phyloP scores from a whole-genome alignment of 2,329 filamentous ascomycete species.

The Rhinocladiella mackenziei region DNA sequence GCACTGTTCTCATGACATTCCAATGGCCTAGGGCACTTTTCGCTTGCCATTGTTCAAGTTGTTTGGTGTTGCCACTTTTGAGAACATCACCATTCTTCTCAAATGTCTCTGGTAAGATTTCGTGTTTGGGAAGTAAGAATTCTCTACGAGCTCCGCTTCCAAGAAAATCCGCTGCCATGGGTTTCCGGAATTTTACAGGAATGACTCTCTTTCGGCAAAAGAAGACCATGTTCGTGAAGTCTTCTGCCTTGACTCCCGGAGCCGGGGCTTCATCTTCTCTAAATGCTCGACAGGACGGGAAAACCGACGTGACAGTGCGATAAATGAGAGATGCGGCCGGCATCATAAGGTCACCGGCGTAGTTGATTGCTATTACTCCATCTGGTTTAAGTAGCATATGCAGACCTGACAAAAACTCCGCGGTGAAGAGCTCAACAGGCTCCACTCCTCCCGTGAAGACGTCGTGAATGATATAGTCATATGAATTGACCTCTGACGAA shows the following conservation, averaged over 20 bases:
- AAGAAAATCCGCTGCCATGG: constrained; percentile 63
- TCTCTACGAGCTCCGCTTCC: constrained; percentile 65
- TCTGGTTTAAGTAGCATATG: constrained; percentile 67
- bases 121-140: constrained; percentile 68
- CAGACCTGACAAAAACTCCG: constrained; percentile 73
- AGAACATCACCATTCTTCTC: constrained; percentile 52
- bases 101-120: constrained; percentile 55
- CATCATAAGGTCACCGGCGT: constrained; percentile 79
- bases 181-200: constrained; percentile 62
- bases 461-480: constrained; percentile 92
- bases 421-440: constrained; percentile 80
- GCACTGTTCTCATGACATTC: constrained; percentile 80
- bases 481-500: constrained; percentile 46
- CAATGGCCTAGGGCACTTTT: constrained; percentile 80
- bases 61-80: constrained; percentile 59
- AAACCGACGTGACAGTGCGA: constrained; percentile 75
- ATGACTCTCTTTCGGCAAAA: constrained; percentile 69
- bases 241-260: constrained; percentile 47
- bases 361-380: constrained; percentile 91
- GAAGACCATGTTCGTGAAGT: constrained; percentile 95
- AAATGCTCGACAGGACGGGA: constrained; percentile 87
- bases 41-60: constrained; percentile 68
- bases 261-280: constrained; percentile 62
- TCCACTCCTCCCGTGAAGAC: constrained; percentile 97
- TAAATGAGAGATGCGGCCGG: constrained; percentile 74